Evolutionary conservation across 2,329 filamentous ascomycete genomes (phyloP), one percentile per base, ranked within the genome.

Genomic region (Karstenula rhodostoma): DNA sequence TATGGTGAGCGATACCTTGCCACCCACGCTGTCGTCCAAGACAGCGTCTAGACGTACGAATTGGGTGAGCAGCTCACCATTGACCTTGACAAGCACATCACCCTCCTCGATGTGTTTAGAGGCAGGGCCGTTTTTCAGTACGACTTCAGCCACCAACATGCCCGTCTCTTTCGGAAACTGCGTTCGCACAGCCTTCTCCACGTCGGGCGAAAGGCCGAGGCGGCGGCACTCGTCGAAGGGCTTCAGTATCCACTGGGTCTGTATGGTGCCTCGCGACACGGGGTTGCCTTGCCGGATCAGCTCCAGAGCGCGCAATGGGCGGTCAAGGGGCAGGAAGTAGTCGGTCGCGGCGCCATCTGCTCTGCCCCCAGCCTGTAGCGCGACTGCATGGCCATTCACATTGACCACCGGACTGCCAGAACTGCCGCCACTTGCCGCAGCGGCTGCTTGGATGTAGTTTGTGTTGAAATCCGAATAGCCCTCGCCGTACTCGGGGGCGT

Each of bases 331-430:
- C 5, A 99, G 83, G 79, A 99, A 98, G 78, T 99, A 99, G 77
- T 99, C 95, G 22, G 95, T 99, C 13, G 96, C 94, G 47, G 95
- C 95, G 61, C 94, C 94, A 75, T 99, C 95, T 32, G 92, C 91
- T 78, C 95, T 87, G 47, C 95, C 95, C 63, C 96, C 95, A 48
- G 95, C 95, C 79, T 99, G 95, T 47, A 99, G 82, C 42, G 95
- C 95, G 58, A 99, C 90, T 5, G 94, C 95, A 74, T 89, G 90
- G 12, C 95, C 95, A 77, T 97, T 92, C 62, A 97, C 91, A 79
- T 97, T 96, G 63, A 99, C 94, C 0, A 99, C 95, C 0, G 95
- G 95, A 88, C 92, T 96, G 64, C 95, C 95, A n/a, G 95, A 99
- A 81, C 93, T 97, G 67, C 95, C 95, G 67, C 95, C 95, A 77